Evolutionary conservation across 768 basidiomycete genomes (phyloP).

Genomic region (Mrakia gelida): DNA sequence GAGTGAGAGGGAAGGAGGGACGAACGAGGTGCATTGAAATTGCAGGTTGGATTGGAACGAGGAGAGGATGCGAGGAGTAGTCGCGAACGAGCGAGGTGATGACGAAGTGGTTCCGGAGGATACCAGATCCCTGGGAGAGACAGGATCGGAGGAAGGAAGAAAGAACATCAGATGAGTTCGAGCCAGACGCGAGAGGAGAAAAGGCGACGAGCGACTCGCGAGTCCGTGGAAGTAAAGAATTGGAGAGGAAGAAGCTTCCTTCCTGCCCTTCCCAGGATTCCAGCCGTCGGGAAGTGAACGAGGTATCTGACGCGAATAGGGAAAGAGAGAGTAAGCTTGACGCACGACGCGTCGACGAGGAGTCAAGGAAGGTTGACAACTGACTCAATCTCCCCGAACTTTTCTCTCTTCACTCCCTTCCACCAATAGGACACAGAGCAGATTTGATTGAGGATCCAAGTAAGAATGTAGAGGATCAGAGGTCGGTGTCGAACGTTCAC

Average conservation of each 20-base stretch:
- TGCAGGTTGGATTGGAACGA: slow-evolving; percentile 77
- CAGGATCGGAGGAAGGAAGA: neutral
- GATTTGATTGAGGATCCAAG: slow-evolving; percentile 37
- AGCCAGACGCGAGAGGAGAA: slow-evolving; percentile 41
- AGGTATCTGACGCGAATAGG: slow-evolving; percentile 56
- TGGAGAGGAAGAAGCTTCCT: slow-evolving; percentile 50
- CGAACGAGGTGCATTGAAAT: slow-evolving; percentile 67
- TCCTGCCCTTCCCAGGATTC: slow-evolving; percentile 55
- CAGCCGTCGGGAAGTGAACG: slow-evolving; percentile 63
- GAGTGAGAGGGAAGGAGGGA: neutral
- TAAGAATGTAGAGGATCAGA: slow-evolving; percentile 48
- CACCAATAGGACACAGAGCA: slow-evolving; percentile 37
- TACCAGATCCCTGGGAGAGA: slow-evolving; percentile 5
- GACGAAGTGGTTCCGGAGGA: slow-evolving; percentile 58
- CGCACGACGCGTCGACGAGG: neutral
- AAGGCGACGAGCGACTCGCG: slow-evolving; percentile 54
- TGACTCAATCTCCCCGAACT: slow-evolving; percentile 54
- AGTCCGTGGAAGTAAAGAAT: slow-evolving; percentile 84
- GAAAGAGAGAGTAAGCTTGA: neutral
- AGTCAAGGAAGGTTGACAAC: slow-evolving; percentile 38
- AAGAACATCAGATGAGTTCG: neutral
- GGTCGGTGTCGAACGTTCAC: slow-evolving; percentile 68
- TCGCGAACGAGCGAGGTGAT: slow-evolving; percentile 42
- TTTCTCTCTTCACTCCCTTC: slow-evolving; percentile 47
- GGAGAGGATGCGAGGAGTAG: slow-evolving; percentile 64